phyloP scores from a whole-genome alignment of 1,284 basidiomycete genomes.

The Fomitiporia mediterranea region DNA sequence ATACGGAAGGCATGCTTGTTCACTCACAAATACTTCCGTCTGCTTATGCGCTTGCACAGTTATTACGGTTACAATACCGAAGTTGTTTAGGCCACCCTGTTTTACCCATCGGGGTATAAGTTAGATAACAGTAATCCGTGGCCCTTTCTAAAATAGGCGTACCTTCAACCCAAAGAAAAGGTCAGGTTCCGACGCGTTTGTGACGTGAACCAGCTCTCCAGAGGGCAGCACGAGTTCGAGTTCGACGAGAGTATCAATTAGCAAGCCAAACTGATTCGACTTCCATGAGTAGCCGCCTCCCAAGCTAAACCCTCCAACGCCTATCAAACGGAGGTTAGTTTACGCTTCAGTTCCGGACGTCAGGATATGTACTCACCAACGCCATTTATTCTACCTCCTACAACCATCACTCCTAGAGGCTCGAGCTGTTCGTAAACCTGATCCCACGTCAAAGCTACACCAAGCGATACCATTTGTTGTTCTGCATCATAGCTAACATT shows the following conservation, averaged over 20 bases:
- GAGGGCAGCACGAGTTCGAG: conserved; percentile 15
- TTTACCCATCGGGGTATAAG: too few relatives aligned
- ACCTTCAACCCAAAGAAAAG: conserved; percentile 19
- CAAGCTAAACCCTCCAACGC: conserved; percentile 17
- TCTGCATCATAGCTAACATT: conserved; percentile 18
- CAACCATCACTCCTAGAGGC: conserved; percentile 21
- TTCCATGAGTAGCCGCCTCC: conserved; percentile 20
- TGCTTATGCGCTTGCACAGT: conserved; percentile 4
- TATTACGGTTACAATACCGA: conserved; percentile 16
- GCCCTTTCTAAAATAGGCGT: background rate
- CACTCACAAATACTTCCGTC: conserved; percentile 9
- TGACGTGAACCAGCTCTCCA: conserved; percentile 10
- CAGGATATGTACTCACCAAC: conserved; percentile 16
- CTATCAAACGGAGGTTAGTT: background rate
- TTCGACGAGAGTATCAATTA: conserved; percentile 17
- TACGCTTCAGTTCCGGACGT: background rate
- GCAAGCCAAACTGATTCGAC: conserved; percentile 18
- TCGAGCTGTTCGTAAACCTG: conserved; percentile 24
- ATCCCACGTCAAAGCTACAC: conserved; percentile 25
- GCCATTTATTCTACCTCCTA: conserved; percentile 24
- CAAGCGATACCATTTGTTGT: conserved; percentile 18
- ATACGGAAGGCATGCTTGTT: background rate
- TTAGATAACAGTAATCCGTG: background rate
- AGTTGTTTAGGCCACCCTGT: conserved; percentile 20
- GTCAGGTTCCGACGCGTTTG: conserved; percentile 14